phyloP scores from a whole-genome alignment of 305 asterid species.

The Plantago coronopus region DNA sequence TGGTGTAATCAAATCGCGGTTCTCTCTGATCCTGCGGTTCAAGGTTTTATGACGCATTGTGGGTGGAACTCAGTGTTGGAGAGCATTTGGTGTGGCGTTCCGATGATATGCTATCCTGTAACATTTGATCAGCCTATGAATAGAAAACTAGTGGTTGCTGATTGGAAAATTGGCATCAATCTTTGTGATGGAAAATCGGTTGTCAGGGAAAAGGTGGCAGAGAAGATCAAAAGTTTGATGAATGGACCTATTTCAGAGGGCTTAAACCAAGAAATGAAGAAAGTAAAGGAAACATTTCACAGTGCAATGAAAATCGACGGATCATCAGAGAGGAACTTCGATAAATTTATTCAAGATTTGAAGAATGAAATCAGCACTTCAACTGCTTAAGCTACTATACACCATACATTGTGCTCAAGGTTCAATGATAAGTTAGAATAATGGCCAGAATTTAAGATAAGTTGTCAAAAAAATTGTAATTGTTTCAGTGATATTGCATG shows the following conservation, averaged over 20 bases:
- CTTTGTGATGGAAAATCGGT: slow-evolving; percentile 34
- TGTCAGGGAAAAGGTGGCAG: slow-evolving; percentile 32
- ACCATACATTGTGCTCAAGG: too few species aligned
- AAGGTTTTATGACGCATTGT: slow-evolving; percentile 56
- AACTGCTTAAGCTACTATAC: too few species aligned
- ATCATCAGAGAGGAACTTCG: slow-evolving; percentile 40
- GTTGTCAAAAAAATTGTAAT: too few species aligned
- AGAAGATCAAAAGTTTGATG: slow-evolving; percentile 25
- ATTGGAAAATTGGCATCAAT: slow-evolving; percentile 60
- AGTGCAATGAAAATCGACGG: slow-evolving; percentile 46
- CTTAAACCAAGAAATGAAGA: slow-evolving; percentile 26
- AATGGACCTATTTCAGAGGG: slow-evolving; percentile 20
- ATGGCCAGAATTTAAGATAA: too few species aligned
- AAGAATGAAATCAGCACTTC: slow-evolving; percentile 27
- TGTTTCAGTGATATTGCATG: too few species aligned
- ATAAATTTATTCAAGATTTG: slow-evolving; percentile 37
- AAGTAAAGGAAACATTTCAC: slow-evolving; percentile 29
- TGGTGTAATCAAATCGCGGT: slow-evolving; percentile 56
- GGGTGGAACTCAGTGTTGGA: slow-evolving; percentile 57
- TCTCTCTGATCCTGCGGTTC: slow-evolving; percentile 41
- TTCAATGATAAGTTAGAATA: too few species aligned
- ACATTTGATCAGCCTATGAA: slow-evolving; percentile 49
- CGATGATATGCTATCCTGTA: slow-evolving; percentile 51
- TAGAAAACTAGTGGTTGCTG: slow-evolving; percentile 53
- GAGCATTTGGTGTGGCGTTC: slow-evolving; percentile 52